Evolutionary conservation across 352 stramenopile species (phyloP).

Genomic region (Phytopythium sindhum): DNA sequence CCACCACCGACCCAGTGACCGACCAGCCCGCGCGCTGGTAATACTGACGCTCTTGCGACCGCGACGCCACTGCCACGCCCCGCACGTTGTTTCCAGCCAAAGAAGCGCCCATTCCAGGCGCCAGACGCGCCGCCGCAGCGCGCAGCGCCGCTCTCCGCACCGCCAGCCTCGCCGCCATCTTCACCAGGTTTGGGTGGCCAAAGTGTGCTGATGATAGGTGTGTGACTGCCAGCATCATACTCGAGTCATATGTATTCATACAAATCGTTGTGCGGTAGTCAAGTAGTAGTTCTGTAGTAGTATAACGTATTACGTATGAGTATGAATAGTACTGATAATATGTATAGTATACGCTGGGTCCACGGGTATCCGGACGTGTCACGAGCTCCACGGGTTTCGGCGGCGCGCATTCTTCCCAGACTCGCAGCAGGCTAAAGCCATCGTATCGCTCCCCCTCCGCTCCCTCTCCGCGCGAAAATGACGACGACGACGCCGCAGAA

Average conservation of each 20-base stretch:
- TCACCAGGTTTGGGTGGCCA: not conserved
- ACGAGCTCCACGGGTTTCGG: too few relatives aligned
- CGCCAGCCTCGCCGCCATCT: constrained; percentile 1
- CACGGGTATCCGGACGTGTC: too few relatives aligned
- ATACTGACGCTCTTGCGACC: not conserved
- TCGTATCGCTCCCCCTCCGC: not conserved
- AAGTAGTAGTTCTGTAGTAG: too few relatives aligned
- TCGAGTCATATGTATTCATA: too few relatives aligned
- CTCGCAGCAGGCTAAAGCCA: not conserved
- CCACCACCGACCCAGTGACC: constrained; percentile 1
- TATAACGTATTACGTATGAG: too few relatives aligned
- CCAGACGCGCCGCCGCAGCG: not conserved
- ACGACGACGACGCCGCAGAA: constrained; percentile 21
- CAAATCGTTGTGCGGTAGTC: too few relatives aligned
- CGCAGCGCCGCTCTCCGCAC: constrained; percentile 4
- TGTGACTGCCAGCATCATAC: too few relatives aligned
- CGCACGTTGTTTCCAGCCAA: not conserved
- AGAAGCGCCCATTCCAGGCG: not conserved
- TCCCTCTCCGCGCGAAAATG: not conserved
- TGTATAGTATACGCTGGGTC: too few relatives aligned
- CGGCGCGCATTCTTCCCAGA: too few relatives aligned
- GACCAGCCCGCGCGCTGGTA: not conserved
- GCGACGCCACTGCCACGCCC: not conserved
- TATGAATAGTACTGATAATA: too few relatives aligned
- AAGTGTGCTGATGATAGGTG: not conserved